Evolutionary conservation across 108 stramenopile genomes (phyloP).

Genomic region (Parietichytrium sp.): DNA sequence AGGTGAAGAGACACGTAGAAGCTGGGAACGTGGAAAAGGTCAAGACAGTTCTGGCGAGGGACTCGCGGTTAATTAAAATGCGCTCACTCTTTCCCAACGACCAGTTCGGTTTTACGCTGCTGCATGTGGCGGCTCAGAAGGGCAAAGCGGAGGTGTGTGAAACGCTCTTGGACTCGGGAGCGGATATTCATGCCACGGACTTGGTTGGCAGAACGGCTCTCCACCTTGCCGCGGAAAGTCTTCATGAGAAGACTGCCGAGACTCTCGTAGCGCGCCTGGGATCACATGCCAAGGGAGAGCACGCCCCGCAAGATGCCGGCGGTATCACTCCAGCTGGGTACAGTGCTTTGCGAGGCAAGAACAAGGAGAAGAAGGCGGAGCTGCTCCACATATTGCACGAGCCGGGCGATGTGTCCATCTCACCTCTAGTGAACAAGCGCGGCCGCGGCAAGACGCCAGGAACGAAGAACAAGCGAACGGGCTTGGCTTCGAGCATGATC

Average conservation of each 20-base stretch:
- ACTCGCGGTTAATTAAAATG: not conserved
- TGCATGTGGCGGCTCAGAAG: constrained; percentile 72
- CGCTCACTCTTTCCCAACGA: constrained; percentile 45
- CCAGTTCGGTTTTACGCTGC: constrained; percentile 70
- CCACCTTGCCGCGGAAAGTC: not conserved
- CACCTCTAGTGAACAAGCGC: not conserved
- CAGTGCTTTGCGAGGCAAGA: not conserved
- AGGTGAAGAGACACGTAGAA: not conserved
- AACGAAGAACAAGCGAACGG: not conserved
- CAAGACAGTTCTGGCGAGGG: not conserved
- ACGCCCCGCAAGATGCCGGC: constrained; percentile 2
- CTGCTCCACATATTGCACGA: too few relatives aligned
- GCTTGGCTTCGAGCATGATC: not conserved
- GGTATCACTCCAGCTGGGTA: constrained; percentile 27
- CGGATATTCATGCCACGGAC: not conserved
- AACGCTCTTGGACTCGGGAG: constrained; percentile 49
- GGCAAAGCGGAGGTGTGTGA: constrained; percentile 66
- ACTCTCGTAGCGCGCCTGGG: not conserved
- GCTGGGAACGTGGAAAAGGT: not conserved
- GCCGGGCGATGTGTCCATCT: not conserved
- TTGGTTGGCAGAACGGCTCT: not conserved
- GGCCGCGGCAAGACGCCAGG: too few relatives aligned
- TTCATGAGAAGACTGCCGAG: not conserved
- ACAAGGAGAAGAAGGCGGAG: not conserved
- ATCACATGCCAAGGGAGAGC: not conserved